Conservation (phyloP, 2,329 filamentous ascomycete species). For the Periconia sp. region DNA sequence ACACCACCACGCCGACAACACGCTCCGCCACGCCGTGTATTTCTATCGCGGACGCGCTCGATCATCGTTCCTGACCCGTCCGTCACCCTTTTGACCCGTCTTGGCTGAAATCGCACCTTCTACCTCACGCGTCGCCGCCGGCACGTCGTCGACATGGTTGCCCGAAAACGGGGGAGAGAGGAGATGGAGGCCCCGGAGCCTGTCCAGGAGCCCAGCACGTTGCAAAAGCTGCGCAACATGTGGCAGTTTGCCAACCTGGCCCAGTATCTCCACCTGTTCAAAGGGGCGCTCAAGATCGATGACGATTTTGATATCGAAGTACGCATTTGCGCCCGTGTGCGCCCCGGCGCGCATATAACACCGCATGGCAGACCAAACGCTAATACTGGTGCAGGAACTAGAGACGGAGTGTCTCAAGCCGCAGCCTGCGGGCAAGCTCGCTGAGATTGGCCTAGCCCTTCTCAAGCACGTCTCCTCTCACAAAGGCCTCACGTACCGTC, state of each 20-base stretch:
- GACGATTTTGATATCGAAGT: constrained; percentile 91
- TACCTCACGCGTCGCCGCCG: constrained; percentile 11
- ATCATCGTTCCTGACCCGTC: neutral
- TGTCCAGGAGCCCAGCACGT: constrained; percentile 48
- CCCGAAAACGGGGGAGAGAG: constrained; percentile 52
- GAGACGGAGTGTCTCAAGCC: constrained; percentile 88
- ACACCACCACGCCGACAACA: neutral
- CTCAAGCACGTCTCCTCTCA: constrained; percentile 95
- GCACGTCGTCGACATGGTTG: constrained; percentile 46
- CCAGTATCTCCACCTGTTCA: constrained; percentile 94
- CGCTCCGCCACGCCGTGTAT: neutral
- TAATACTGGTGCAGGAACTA: constrained; percentile 68
- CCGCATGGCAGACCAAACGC: constrained; percentile 19
- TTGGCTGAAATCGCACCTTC: constrained; percentile 3
- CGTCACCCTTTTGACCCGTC: neutral
- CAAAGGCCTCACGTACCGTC: constrained; percentile 82
- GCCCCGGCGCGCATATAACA: constrained; percentile 15
- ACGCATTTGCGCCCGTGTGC: constrained; percentile 39
- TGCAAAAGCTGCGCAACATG: constrained; percentile 80
- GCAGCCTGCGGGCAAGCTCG: constrained; percentile 71
- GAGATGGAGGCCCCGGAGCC: constrained; percentile 61
- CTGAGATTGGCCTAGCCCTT: constrained; percentile 82
- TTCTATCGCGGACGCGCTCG: neutral
- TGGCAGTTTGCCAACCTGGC: constrained; percentile 96
- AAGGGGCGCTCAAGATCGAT: constrained; percentile 85